A percentile compares a stretch with the other conserved stretches of the same genome.
These are phyloP conservation scores for Biscogniauxia marginata DNA, from an alignment of 2,329 filamentous ascomycete species.

Conservation along the genomic window DNA sequence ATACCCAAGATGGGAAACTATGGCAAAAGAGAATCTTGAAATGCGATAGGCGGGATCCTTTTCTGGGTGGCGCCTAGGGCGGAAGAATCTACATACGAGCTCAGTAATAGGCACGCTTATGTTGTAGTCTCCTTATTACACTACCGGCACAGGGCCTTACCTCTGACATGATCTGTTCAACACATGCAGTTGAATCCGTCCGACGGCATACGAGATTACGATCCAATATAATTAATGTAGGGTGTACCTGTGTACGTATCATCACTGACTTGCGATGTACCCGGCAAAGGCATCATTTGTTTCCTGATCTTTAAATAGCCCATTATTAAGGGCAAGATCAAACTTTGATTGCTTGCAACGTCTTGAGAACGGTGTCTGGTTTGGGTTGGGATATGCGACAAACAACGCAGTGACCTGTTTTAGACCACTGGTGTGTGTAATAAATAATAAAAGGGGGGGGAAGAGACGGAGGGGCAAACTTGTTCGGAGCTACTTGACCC, in stretches of 20 bases:
- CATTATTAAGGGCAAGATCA: background rate
- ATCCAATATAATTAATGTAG: background rate
- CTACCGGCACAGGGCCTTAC: background rate
- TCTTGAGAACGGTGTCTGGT: background rate
- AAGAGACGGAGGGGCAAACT: background rate
- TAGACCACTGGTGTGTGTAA: no score
- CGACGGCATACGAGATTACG: background rate
- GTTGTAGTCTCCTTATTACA: no score
- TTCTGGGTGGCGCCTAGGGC: background rate
- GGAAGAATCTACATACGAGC: background rate
- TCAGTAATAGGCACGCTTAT: no score
- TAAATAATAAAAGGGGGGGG: background rate
- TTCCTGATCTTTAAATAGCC: background rate
- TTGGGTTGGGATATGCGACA: background rate
- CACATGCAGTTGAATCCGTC: background rate
- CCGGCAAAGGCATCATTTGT: no score
- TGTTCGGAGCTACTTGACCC: background rate
- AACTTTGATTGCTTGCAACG: background rate
- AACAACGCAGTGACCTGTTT: background rate
- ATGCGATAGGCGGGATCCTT: no score
- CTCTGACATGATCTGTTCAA: background rate
- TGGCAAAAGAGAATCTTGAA: background rate
- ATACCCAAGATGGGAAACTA: background rate
- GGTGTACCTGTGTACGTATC: background rate
- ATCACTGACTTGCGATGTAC: background rate